These are phyloP conservation scores for Tagetes erecta DNA, from an alignment of 129 eudicot genomes.

Conservation along the genomic window DNA sequence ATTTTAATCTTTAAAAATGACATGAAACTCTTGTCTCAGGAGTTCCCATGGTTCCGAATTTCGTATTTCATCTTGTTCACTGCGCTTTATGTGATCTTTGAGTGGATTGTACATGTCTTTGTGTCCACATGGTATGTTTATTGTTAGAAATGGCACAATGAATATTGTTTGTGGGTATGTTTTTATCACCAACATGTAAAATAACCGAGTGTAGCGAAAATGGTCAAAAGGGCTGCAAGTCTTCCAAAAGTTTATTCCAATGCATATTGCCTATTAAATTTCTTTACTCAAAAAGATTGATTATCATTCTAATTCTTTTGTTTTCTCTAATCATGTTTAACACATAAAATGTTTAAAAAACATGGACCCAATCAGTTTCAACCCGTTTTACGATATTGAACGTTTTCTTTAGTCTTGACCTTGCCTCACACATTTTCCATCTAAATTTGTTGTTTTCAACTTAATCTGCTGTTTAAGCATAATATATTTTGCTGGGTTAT, in stretches of 20 bases:
- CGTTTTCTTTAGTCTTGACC: neutral
- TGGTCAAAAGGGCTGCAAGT: neutral
- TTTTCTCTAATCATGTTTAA: neutral
- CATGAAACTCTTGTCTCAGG: constrained; percentile 44
- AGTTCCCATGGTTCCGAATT: constrained; percentile 74
- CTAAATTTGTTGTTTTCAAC: neutral
- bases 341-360: neutral
- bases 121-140: constrained; percentile 54
- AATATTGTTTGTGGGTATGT: neutral
- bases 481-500: constrained; percentile 6
- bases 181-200: neutral
- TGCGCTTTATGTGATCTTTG: constrained; percentile 60
- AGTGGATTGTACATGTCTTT: constrained; percentile 78
- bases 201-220: neutral
- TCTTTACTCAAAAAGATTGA: neutral
- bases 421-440: neutral
- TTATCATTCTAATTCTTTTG: neutral
- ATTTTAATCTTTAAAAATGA: neutral
- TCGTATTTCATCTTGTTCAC: constrained; percentile 68
- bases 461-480: neutral
- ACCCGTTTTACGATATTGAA: neutral
- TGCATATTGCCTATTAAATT: neutral
- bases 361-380: neutral
- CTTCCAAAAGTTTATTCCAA: neutral
- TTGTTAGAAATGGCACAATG: neutral